Evolutionary conservation across 2,329 filamentous ascomycete genomes (phyloP), one percentile per base, ranked within the genome.

Genomic region (Decorospora gaudefroyi): DNA sequence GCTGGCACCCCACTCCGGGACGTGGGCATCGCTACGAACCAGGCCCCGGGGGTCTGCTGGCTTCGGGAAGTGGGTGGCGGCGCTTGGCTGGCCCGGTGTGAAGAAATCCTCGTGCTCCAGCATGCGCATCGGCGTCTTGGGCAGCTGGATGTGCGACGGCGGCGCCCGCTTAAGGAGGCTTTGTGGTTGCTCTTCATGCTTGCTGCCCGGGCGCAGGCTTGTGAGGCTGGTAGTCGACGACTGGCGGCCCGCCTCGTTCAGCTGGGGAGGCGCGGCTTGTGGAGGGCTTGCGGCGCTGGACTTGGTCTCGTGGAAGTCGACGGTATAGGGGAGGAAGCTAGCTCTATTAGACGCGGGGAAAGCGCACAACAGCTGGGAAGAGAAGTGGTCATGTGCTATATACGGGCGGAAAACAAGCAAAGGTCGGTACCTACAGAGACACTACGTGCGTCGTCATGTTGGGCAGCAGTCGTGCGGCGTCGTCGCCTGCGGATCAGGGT

Each of bases 271-370:
- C 26, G 49, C 47, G 55, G 60, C 19, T 41, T 49, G 51, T 26
- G 49, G 54, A 21, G 55, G 62, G 43, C 51, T 53, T 19, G 71
- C 59, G 82, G 81, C 37, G 31, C 39, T 36, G 18, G 49, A 48
- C 26, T 58, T 50, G 30, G 56, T 50, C 43, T 85, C 85, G 40
- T 75, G 66, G 70, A 97, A 97, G 70, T 95, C 85, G 63, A 96
- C 79, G 27, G 92, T 97, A 70, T 95, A 91, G 22, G 92, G 92
- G 23, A 96, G 81, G 68, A 96, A 96, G 44, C 91, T 96, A 66
- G n/a, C 35, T 4, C 22, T 35, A 39, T 58, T 36, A 62, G 55
- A 42, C n/a, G 16, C 10, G 21, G 15, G 16, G 13, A 31, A 35
- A 17, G 26, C 6, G 11, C 11, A 23, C n/a, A n/a, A 33, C 16